These are phyloP conservation scores for Phytomonas francai DNA, from an alignment of 208 protist species.

Conservation along the genomic window DNA sequence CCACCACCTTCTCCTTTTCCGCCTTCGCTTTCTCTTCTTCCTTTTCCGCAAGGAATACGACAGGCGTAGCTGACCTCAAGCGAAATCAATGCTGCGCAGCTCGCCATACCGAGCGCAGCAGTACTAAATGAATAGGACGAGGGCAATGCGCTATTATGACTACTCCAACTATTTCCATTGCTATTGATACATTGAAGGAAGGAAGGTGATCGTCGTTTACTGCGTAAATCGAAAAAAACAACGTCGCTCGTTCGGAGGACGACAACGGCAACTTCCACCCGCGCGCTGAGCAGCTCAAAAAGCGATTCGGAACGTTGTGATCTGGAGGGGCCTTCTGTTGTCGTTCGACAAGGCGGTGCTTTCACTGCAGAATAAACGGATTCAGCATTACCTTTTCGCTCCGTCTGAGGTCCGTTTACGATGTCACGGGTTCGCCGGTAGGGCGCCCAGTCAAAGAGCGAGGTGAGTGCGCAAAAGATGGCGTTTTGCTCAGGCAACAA, in stretches of 20 bases:
- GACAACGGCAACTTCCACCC: conserved; percentile 32
- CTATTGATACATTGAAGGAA: conserved; percentile 33
- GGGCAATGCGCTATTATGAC: neutral
- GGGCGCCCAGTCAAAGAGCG: no score
- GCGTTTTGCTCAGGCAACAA: no score
- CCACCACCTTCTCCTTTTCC: neutral
- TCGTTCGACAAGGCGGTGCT: no score
- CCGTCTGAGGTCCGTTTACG: no score
- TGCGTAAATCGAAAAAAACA: conserved; percentile 40
- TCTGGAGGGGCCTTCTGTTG: conserved; percentile 13
- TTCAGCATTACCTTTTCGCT: no score
- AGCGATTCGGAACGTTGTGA: conserved; percentile 31
- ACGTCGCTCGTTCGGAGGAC: conserved; percentile 43
- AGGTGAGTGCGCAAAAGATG: no score
- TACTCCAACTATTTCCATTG: neutral
- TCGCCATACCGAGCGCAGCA: conserved; percentile 16
- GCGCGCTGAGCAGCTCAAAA: conserved; percentile 35
- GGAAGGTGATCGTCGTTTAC: conserved; percentile 21
- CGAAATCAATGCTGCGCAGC: conserved; percentile 47
- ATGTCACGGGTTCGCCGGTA: no score
- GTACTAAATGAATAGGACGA: no score
- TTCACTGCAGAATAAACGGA: no score
- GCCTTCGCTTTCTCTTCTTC: neutral
- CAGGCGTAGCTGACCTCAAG: conserved; percentile 44
- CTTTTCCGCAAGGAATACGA: conserved; percentile 16